Evolutionary conservation across 1,284 basidiomycete genomes (phyloP).

Genomic region (Moesziomyces antarcticus): DNA sequence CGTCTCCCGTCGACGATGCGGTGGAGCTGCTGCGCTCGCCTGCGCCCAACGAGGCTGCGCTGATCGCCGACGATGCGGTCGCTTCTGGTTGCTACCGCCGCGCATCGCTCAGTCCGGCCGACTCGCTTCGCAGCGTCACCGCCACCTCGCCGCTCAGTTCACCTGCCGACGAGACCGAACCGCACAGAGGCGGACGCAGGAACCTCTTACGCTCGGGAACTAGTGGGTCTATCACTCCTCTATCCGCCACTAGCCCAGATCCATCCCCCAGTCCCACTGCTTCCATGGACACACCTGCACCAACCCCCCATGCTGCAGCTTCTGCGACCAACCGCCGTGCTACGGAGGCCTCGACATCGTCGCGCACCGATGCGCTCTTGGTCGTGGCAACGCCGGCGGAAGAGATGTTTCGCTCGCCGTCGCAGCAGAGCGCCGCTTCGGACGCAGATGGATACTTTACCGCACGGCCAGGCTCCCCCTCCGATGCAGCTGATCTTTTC

Average conservation of each 20-base stretch:
- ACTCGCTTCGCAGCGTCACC: conserved; percentile 26
- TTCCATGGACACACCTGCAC: conserved; percentile 1
- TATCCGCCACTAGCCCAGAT: conserved; percentile 9
- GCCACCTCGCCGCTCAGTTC: conserved; percentile 32
- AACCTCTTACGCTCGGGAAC: conserved; percentile 31
- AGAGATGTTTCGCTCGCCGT: conserved; percentile 22
- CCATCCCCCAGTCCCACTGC: conserved; percentile 3
- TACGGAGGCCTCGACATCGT: background rate
- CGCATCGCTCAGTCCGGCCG: conserved; percentile 10
- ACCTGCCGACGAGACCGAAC: conserved; percentile 11
- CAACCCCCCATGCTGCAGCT: background rate
- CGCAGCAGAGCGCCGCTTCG: conserved; percentile 25
- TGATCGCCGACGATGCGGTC: conserved; percentile 27
- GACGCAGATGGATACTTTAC: conserved; percentile 38
- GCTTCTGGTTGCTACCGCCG: conserved; percentile 29
- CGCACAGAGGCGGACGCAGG: conserved; percentile 22
- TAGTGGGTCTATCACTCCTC: conserved; percentile 29
- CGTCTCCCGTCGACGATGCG: conserved; percentile 4
- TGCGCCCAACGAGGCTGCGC: background rate
- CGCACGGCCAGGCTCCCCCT: conserved; percentile 27
- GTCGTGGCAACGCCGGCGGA: conserved; percentile 15
- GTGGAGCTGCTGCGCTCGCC: conserved; percentile 24
- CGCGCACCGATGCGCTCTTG: conserved; percentile 8
- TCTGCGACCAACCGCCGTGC: background rate
- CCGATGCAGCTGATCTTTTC: conserved; percentile 4